Base-by-base conservation (phyloP, 257 asterid species). In the Lantana camara region DNA sequence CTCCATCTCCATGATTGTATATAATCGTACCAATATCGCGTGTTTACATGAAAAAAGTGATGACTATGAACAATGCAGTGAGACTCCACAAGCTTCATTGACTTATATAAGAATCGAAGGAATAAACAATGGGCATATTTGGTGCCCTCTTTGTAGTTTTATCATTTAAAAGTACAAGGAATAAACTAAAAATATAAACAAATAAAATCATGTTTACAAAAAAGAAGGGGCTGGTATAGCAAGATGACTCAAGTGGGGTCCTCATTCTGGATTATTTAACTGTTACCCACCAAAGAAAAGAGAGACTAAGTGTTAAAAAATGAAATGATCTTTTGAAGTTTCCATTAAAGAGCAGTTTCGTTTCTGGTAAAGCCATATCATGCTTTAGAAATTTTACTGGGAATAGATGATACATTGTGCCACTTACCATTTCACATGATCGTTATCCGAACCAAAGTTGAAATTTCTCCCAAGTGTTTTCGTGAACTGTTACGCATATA, bases 121-220 rank as follows among this genome's bases (percentile, higher is more conserved):
- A 46, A 68, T 17, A 61, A 63, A 67, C 51, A 24, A 22, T 58
- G 55, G 79, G 69, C n/a, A n/a, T n/a, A n/a, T n/a, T n/a, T n/a
- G n/a, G n/a, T n/a, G n/a, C n/a, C 73, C 52, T 70, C 70, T 72
- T 51, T n/a, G 68, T 57, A 42, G 35, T 66, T 66, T 74, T 70
- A 68, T 79, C 63, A 72, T 44, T 63, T 35, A 75, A n/a, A 66
- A 59, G 80, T 79, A 81, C 86, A 24, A 51, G 73, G 40, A 35
- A 35, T 60, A 73, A 57, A 57, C 32, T 2, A 27, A 27, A 27
- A 27, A 27, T 27, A 27, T 27, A 27, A 27, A 27, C 32, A 27
- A 27, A n/a, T n/a, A n/a, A n/a, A n/a, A 27, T 27, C 32, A 27
- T 27, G 5, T 27, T 2, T 62, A 5, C 60, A 55, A n/a, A 53